Evolutionary conservation across 441 rosid genomes (phyloP), one percentile per base, ranked within the genome.

Genomic region (Gossypium gossypioides): DNA sequence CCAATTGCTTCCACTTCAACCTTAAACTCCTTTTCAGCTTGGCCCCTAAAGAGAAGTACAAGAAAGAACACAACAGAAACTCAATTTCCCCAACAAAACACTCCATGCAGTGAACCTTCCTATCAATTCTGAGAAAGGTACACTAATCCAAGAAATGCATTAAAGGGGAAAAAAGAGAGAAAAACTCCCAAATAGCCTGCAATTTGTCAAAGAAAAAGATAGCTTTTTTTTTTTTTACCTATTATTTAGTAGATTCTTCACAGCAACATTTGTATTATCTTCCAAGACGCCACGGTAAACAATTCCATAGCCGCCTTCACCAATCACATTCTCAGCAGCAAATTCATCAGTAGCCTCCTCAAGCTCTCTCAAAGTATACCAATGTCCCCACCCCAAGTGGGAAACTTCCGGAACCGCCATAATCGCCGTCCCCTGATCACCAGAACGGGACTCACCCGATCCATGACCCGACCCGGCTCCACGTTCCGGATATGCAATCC

Each of bases 1-100:
- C 98, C 97, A 37, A 93, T 93, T 6, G 96, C 96, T 80, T 93
- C 98, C 18, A 93, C 98, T 78, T 93, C 97, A 59, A 93, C 96
- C 82, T 85, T 90, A 44, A 93, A 93, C 73, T 93, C 98, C 88
- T 81, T 93, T 82, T 93, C 97, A 72, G 97, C 97, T 70, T 93
- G 98, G 73, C 98, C 98, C 84, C 89, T 93, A 74, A 71, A 72
- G 72, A 60, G 69, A 63, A 79, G 69, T 6, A 75, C 75, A 59
- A 19, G 54, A 21, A 82, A 65, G 6, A 66, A 64, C 25, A 19
- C 78, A 81, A 34, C 68, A 63, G 0, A 79, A 19, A 67, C 70
- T 76, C 71, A 70, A 70, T 68, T 55, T 78, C 16, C n/a, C 6
- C n/a, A n/a, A 15, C 78, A 16, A 58, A 68, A 80, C 72, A 15